These are phyloP conservation scores for Phaffomyces thermotolerans DNA, from an alignment of 805 yeast species.

Conservation along the genomic window DNA sequence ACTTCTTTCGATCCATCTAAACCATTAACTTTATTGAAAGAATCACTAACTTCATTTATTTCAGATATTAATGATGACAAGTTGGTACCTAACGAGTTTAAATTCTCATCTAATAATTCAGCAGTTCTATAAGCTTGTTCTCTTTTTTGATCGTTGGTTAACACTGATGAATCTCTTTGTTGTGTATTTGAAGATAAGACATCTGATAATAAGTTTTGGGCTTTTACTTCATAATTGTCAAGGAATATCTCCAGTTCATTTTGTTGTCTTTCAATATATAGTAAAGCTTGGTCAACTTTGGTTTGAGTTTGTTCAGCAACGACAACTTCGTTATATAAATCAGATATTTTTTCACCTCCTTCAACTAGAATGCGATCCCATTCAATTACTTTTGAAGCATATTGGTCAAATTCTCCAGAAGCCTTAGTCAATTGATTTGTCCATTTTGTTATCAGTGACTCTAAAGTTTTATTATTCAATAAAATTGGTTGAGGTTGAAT, in stretches of 20 bases:
- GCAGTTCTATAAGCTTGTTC: slow-evolving; percentile 86
- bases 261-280: slow-evolving; percentile 86
- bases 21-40: slow-evolving; percentile 59
- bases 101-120: slow-evolving; percentile 71
- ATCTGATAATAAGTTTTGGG: slow-evolving; percentile 30
- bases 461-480: slow-evolving; percentile 84
- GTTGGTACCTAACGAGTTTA: slow-evolving; percentile 72
- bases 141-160: slow-evolving; percentile 75
- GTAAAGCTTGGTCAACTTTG: slow-evolving; percentile 79
- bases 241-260: slow-evolving; percentile 80
- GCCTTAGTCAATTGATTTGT: slow-evolving; percentile 74
- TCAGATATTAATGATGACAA: slow-evolving; percentile 70
- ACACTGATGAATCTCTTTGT: slow-evolving; percentile 25
- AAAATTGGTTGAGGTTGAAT: slow-evolving; percentile 65
- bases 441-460: slow-evolving; percentile 91
- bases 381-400: slow-evolving; percentile 63
- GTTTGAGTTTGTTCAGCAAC: slow-evolving; percentile 81
- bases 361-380: slow-evolving; percentile 85
- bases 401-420: slow-evolving; percentile 64
- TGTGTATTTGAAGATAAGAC: slow-evolving; percentile 27
- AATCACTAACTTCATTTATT: slow-evolving; percentile 75
- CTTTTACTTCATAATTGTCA: slow-evolving; percentile 62
- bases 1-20: slow-evolving; percentile 26
- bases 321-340: slow-evolving; percentile 67
- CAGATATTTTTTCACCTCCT: slow-evolving; percentile 79